Conservation (phyloP, 1,284 basidiomycete genomes). For the Bondarzewia mesenterica region DNA sequence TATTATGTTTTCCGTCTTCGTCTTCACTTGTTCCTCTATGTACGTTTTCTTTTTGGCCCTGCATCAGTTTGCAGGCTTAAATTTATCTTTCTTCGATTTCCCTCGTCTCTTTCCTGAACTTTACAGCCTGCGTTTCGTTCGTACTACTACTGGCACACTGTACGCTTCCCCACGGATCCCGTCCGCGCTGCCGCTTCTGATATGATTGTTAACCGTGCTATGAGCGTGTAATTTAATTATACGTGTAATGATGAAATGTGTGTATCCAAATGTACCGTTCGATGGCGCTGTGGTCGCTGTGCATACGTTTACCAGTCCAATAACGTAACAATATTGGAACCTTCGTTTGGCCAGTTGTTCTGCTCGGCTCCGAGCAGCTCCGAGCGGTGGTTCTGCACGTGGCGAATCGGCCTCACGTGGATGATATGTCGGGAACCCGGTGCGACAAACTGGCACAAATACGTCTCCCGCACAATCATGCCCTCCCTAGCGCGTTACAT, state of each 20-base stretch:
- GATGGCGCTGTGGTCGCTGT: too few relatives aligned
- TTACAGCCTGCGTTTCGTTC: slow-evolving; percentile 3
- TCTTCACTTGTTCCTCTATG: neutral
- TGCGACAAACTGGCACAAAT: too few relatives aligned
- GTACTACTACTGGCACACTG: neutral
- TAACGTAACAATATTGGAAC: too few relatives aligned
- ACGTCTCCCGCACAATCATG: slow-evolving; percentile 29
- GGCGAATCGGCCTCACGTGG: too few relatives aligned
- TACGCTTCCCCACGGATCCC: neutral
- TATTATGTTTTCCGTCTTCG: neutral
- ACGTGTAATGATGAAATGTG: neutral
- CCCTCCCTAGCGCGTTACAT: slow-evolving; percentile 72
- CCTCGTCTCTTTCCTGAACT: neutral
- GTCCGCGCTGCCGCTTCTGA: neutral
- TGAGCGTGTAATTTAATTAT: neutral
- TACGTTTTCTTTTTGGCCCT: neutral
- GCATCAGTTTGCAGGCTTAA: neutral
- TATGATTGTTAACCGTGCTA: neutral
- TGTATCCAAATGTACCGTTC: too few relatives aligned
- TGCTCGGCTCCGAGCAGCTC: too few relatives aligned
- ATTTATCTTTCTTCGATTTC: neutral
- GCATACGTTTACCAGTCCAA: neutral
- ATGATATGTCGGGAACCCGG: too few relatives aligned
- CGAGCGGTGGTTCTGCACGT: too few relatives aligned
- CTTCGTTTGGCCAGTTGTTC: too few relatives aligned